These are phyloP conservation scores for Lablab purpureus DNA, from an alignment of 306 rosid genomes.

Conservation along the genomic window DNA sequence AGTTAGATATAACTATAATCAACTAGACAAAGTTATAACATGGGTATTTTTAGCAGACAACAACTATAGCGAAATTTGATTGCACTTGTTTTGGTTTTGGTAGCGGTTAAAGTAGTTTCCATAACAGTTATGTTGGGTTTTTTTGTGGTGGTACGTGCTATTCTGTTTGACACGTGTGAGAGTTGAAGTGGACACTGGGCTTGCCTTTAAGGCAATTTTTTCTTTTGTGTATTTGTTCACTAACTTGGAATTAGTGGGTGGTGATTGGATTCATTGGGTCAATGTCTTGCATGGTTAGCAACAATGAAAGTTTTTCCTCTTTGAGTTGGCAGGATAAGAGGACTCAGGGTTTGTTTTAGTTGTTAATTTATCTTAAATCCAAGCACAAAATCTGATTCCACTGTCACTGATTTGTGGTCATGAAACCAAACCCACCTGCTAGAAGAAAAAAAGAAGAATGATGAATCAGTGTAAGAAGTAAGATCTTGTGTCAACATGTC, in stretches of 20 bases:
- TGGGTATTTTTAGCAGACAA: background rate
- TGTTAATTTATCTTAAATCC: background rate
- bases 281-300: slow-evolving; percentile 23
- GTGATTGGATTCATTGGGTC: slow-evolving; percentile 47
- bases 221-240: slow-evolving; percentile 31
- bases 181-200: slow-evolving; percentile 26
- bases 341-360: background rate
- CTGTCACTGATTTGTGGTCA: slow-evolving; percentile 13
- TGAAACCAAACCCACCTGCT: slow-evolving; percentile 49
- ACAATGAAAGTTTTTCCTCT: slow-evolving; percentile 20
- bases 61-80: background rate
- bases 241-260: slow-evolving; percentile 38
- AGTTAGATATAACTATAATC: background rate
- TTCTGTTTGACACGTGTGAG: slow-evolving; percentile 39
- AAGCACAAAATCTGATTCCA: slow-evolving; percentile 4
- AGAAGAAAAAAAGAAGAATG: slow-evolving; percentile 33
- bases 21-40: background rate
- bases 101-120: slow-evolving; percentile 19
- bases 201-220: slow-evolving; percentile 6
- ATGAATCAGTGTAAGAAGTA: slow-evolving; percentile 39
- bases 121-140: slow-evolving; percentile 1
- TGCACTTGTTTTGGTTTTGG: background rate
- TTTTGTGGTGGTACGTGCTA: slow-evolving; percentile 12
- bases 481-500: slow-evolving; percentile 4
- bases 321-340: slow-evolving; percentile 15